Evolutionary conservation across 1,284 basidiomycete species (phyloP).

Genomic region (Cryptococcus depauperatus): DNA sequence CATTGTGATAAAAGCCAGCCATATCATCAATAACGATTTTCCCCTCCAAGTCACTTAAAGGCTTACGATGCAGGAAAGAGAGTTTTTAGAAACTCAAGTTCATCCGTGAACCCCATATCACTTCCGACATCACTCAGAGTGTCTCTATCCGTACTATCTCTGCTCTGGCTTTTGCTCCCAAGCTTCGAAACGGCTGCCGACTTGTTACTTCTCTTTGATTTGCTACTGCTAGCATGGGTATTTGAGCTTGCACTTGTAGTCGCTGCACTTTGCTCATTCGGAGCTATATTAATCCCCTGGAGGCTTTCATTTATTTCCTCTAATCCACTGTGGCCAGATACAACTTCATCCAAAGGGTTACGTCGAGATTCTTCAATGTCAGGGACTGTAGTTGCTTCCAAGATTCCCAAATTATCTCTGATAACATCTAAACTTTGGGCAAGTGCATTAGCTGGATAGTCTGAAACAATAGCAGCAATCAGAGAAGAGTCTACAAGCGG

Average conservation of each 20-base stretch:
- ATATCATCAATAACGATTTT: too few relatives aligned
- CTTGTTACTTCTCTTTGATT: too few relatives aligned
- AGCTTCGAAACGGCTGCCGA: too few relatives aligned
- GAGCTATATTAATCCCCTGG: too few relatives aligned
- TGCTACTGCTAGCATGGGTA: too few relatives aligned
- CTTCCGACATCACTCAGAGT: background rate
- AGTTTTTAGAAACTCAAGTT: background rate
- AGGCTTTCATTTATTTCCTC: too few relatives aligned
- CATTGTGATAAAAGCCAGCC: background rate
- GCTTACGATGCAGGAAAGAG: background rate
- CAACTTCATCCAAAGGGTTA: too few relatives aligned
- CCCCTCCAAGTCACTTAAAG: too few relatives aligned
- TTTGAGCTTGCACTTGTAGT: too few relatives aligned
- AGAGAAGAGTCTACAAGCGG: conserved; percentile 38
- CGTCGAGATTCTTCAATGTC: conserved; percentile 23
- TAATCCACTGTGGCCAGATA: too few relatives aligned
- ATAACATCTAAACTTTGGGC: conserved; percentile 19
- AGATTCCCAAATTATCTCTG: conserved; percentile 35
- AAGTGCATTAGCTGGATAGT: conserved; percentile 29
- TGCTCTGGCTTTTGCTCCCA: too few relatives aligned
- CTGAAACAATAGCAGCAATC: conserved; percentile 35
- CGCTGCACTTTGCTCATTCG: too few relatives aligned
- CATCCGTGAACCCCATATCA: conserved; percentile 6
- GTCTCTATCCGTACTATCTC: background rate
- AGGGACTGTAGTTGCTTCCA: conserved; percentile 40